These are phyloP conservation scores for Colletotrichum musicola DNA, from an alignment of 2,329 filamentous ascomycete species.

Conservation along the genomic window DNA sequence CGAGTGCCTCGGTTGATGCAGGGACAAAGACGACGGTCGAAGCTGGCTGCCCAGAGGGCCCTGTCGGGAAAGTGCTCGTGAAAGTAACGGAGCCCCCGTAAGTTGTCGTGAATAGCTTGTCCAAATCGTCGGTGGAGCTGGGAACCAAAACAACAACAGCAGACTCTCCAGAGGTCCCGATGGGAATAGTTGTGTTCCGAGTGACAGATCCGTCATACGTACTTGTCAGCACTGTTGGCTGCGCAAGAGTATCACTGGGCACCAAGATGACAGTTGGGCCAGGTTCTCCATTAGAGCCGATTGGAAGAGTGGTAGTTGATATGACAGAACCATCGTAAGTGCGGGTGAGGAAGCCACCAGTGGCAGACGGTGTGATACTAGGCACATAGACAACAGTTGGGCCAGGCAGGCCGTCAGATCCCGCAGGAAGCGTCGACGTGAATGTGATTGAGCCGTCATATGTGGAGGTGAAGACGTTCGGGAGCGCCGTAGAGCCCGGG, in stretches of 20 bases:
- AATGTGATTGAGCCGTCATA: constrained; percentile 11
- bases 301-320: not conserved
- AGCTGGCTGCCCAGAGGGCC: not conserved
- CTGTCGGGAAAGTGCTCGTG: not conserved
- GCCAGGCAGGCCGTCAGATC: not conserved
- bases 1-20: not conserved
- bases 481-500: not conserved
- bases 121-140: not conserved
- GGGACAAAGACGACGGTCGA: constrained; percentile 13
- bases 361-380: not conserved
- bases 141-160: constrained; percentile 4
- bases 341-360: not conserved
- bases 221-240: constrained; percentile 18
- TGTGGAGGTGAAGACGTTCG: constrained; percentile 3
- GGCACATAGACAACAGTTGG: constrained; percentile 11
- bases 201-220: constrained; percentile 19
- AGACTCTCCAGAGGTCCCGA: constrained; percentile 13
- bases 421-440: constrained; percentile 1
- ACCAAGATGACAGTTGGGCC: constrained; percentile 9
- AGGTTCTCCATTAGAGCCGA: not conserved
- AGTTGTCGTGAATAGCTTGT: not conserved
- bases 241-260: not conserved
- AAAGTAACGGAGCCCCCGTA: constrained; percentile 12
- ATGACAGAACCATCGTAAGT: constrained; percentile 16
- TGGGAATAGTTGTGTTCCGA: not conserved